These are phyloP conservation scores for Fusarium miscanthi DNA, from an alignment of 2,329 filamentous ascomycete species.

Conservation along the genomic window DNA sequence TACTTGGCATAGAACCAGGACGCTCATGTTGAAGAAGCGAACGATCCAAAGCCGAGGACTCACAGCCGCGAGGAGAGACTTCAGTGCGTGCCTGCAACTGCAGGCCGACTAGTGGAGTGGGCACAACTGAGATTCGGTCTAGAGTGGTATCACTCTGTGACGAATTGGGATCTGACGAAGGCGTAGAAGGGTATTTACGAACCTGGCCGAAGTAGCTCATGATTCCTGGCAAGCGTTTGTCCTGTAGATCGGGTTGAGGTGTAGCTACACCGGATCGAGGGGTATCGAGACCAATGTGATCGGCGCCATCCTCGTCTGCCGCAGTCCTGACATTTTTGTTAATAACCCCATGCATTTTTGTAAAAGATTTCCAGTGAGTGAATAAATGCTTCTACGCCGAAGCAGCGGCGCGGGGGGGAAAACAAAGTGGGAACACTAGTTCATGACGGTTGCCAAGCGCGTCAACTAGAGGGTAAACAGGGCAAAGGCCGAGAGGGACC, in stretches of 20 bases:
- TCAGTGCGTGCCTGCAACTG: slow-evolving; percentile 45
- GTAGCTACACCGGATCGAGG: slow-evolving; percentile 93
- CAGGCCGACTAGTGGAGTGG: slow-evolving; percentile 49
- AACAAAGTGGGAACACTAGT: slow-evolving; percentile 53
- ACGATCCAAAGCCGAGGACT: slow-evolving; percentile 35
- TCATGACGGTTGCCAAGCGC: slow-evolving; percentile 55
- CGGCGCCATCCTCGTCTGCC: slow-evolving; percentile 76
- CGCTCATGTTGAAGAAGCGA: slow-evolving; percentile 43
- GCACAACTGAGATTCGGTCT: slow-evolving; percentile 39
- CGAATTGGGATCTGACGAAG: slow-evolving; percentile 53
- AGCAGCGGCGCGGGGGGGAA: slow-evolving; percentile 45
- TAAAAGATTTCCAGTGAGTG: slow-evolving; percentile 45
- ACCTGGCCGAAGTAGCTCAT: slow-evolving; percentile 99
- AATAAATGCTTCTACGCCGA: slow-evolving; percentile 46
- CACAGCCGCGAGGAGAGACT: slow-evolving; percentile 39
- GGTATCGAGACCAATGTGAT: slow-evolving; percentile 85
- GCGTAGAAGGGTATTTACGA: slow-evolving; percentile 81
- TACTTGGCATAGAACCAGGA: slow-evolving; percentile 37
- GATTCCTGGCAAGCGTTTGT: slow-evolving; percentile 95
- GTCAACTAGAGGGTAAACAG: slow-evolving; percentile 45
- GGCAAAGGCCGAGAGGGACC: slow-evolving; percentile 40
- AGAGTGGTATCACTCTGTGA: slow-evolving; percentile 49
- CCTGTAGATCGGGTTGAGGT: slow-evolving; percentile 90
- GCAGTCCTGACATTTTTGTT: slow-evolving; percentile 66
- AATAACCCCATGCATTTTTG: slow-evolving; percentile 60